Percentiles rank a stretch among this genome's conserved stretches.
phyloP scores from a whole-genome alignment of 352 stramenopile genomes.

The Phytophthora foliorum region DNA sequence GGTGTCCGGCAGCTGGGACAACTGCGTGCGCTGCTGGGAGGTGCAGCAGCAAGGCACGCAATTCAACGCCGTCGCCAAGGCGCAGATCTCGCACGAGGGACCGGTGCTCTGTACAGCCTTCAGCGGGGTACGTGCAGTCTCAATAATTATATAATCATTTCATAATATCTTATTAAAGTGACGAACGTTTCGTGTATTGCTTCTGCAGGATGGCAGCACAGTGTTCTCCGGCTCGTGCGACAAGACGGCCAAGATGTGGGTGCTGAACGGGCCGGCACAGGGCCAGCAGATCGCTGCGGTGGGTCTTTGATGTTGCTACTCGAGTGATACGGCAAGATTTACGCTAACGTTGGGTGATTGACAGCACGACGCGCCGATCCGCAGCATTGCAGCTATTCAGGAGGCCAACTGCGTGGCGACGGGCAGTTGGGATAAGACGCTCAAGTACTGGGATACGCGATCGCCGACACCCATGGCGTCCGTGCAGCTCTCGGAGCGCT shows the following conservation, averaged over 20 bases:
- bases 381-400: constrained; percentile 86
- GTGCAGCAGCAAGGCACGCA: constrained; percentile 76
- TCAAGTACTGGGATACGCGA: constrained; percentile 98
- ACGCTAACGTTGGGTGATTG: constrained; percentile 46
- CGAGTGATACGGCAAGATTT: background rate
- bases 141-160: background rate
- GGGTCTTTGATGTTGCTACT: constrained; percentile 6
- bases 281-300: constrained; percentile 86
- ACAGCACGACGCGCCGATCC: constrained; percentile 94
- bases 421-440: constrained; percentile 95
- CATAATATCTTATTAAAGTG: background rate
- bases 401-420: constrained; percentile 93
- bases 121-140: constrained; percentile 60
- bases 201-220: constrained; percentile 87
- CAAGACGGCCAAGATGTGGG: constrained; percentile 97
- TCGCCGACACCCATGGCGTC: constrained; percentile 88
- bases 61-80: constrained; percentile 83
- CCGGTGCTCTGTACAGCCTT: constrained; percentile 95
- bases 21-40: constrained; percentile 87
- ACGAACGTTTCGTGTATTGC: background rate
- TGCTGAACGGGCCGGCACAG: constrained; percentile 78
- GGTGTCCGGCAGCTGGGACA: constrained; percentile 86
- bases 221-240: constrained; percentile 95
- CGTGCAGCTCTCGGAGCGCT: constrained; percentile 94
- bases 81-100: constrained; percentile 89